Base-by-base conservation (phyloP, 176 grass and related monocot genomes). In the Guadua angustifolia region DNA sequence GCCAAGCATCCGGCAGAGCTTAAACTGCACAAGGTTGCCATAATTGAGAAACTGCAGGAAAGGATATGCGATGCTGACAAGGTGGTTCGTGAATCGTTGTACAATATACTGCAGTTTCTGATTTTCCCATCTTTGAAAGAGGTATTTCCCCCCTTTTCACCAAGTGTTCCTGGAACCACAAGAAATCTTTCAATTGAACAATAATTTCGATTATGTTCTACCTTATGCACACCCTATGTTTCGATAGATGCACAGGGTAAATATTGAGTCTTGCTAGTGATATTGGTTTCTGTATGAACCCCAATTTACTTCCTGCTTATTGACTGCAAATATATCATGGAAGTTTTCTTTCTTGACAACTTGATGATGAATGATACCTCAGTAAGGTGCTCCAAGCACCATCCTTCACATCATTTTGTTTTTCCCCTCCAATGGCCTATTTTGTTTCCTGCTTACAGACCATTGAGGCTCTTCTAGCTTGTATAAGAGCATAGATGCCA, bases 31-130 rank as follows among this genome's bases (percentile, higher is more conserved):
- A 94, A 90, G 73, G 84, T 89, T 46, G 79, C 89, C 67, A 89
- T 98, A 14, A 80, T 95, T 83, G 91, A 98, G 91, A 98, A 92
- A 72, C 84, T 98, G 19, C 85, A 88, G 75, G 92, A 94, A 72
- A 86, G 88, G 50, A 90, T 86, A 78, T 90, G 83, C 0, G 88
- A 98, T 53, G 65, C 46, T 29, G 93, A 98, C 74, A 95, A 91
- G 79, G 85, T 79, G 19, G 96, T 95, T 61, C 86, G 93, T 35
- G 93, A 98, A 45, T 88, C 80, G 2, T 72, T 98, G 39, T 94
- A 82, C 80, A 88, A 76, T 69, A 69, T 95, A 67, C 75, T 98
- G 50, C 88, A 93, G 83, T 90, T 79, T 78, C 82, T 90, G 55
- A 81, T 98, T 53, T 89, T 98, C 79, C 91, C 89, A 42, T 87